Conservation (phyloP, 2,329 filamentous ascomycete species). For the Aspergillus sp. region DNA sequence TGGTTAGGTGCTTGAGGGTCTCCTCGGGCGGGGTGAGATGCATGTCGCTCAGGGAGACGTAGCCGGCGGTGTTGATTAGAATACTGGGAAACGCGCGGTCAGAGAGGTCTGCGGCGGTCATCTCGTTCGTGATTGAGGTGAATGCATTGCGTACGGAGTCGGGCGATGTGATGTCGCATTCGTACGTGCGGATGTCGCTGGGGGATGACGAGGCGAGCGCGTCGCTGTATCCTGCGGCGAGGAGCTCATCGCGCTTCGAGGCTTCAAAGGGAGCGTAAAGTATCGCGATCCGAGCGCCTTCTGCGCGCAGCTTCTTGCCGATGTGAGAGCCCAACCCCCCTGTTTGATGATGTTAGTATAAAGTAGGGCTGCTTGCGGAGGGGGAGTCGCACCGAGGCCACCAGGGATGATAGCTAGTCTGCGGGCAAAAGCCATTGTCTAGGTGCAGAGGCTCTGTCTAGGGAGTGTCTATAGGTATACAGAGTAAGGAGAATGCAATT, state of each 20-base stretch:
- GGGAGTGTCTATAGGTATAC: not conserved
- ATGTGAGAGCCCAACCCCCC: slow-evolving; percentile 46
- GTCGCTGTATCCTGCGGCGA: slow-evolving; percentile 37
- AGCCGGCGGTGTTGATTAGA: slow-evolving; percentile 45
- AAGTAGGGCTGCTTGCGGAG: not conserved
- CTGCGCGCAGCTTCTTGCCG: slow-evolving; percentile 40
- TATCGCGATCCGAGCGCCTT: slow-evolving; percentile 46
- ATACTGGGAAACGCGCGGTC: slow-evolving; percentile 36
- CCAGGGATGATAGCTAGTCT: slow-evolving; percentile 46
- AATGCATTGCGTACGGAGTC: slow-evolving; percentile 49
- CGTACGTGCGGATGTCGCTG: slow-evolving; percentile 32
- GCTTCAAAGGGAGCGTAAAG: slow-evolving; percentile 51
- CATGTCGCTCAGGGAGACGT: slow-evolving; percentile 47
- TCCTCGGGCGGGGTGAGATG: slow-evolving; percentile 46
- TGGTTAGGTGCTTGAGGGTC: slow-evolving; percentile 43
- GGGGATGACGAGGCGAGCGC: not conserved
- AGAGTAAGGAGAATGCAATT: not conserved
- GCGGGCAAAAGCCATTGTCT: slow-evolving; percentile 37
- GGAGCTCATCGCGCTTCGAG: slow-evolving; percentile 33
- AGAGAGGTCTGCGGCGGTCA: slow-evolving; percentile 15
- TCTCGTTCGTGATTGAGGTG: slow-evolving; percentile 28
- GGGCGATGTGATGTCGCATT: slow-evolving; percentile 51
- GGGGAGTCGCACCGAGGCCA: slow-evolving; percentile 37
- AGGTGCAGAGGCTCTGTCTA: not conserved
- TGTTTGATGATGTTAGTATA: slow-evolving; percentile 2